Percentiles rank a stretch among this genome's conserved stretches.
These are phyloP conservation scores for Brettanomyces naardenensis DNA, from an alignment of 805 yeast genomes.

Conservation along the genomic window DNA sequence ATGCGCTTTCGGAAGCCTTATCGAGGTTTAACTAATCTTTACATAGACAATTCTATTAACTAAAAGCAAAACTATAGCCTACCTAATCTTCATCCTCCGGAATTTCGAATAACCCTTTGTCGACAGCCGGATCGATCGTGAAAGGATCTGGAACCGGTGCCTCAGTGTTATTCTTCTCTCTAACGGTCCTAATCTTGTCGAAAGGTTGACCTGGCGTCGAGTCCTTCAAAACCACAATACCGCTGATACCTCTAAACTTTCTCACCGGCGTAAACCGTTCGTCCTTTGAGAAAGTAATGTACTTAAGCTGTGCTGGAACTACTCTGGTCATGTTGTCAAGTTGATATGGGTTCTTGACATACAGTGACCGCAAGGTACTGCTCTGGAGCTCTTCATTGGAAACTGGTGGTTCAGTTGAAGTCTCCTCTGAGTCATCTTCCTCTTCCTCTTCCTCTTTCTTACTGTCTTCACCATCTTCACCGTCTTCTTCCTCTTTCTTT, in stretches of 20 bases:
- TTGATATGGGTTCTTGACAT: conserved; percentile 58
- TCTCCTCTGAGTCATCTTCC: conserved; percentile 15
- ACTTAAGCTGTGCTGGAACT: conserved; percentile 80
- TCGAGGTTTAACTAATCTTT: conserved; percentile 35
- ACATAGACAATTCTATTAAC: not conserved
- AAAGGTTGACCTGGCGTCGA: conserved; percentile 50
- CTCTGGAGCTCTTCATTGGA: conserved; percentile 23
- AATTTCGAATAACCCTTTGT: conserved; percentile 20
- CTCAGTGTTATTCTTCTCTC: conserved; percentile 66
- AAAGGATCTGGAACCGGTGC: conserved; percentile 73
- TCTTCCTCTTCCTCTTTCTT: conserved; percentile 11
- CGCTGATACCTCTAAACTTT: conserved; percentile 59
- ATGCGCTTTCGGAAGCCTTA: conserved; percentile 40
- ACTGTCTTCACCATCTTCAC: conserved; percentile 23
- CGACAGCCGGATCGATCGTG: conserved; percentile 41
- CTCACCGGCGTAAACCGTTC: conserved; percentile 79
- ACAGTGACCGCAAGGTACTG: conserved; percentile 31
- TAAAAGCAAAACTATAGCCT: not conserved
- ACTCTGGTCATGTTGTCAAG: conserved; percentile 80
- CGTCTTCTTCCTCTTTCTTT: conserved; percentile 36
- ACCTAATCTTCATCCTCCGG: conserved; percentile 11
- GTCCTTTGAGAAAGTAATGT: conserved; percentile 67
- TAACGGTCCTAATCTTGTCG: conserved; percentile 71
- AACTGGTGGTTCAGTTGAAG: not conserved
- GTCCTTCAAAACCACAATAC: conserved; percentile 67